Conservation (phyloP, 169 alveolate species). For the Plasmodium chabaudi region DNA sequence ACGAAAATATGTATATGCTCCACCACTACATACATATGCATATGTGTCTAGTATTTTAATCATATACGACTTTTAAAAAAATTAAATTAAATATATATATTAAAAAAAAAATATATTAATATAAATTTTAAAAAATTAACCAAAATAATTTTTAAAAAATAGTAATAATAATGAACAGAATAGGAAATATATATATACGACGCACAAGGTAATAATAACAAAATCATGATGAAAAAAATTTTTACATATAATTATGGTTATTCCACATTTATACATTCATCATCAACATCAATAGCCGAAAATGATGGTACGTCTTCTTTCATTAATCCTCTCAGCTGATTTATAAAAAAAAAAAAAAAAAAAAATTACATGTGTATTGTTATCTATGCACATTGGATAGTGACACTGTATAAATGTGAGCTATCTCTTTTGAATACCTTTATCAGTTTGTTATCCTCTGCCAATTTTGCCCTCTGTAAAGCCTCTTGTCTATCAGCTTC, state of each 20-base stretch:
- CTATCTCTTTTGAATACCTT: slow-evolving; percentile 10
- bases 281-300: slow-evolving; percentile 75
- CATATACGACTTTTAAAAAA: too few species aligned
- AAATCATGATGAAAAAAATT: neutral
- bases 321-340: slow-evolving; percentile 65
- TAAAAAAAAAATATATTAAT: neutral
- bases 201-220: neutral
- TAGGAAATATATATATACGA: neutral
- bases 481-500: slow-evolving; percentile 78
- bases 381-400: neutral
- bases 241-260: neutral
- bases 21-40: too few species aligned
- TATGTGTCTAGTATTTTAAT: too few species aligned
- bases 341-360: slow-evolving; percentile 15
- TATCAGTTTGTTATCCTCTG: slow-evolving; percentile 71
- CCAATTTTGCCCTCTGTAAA: slow-evolving; percentile 71
- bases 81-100: too few species aligned
- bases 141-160: slow-evolving; percentile 11
- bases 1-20: too few species aligned
- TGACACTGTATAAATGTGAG: neutral
- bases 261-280: slow-evolving; percentile 68
- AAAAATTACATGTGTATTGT: neutral
- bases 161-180: slow-evolving; percentile 1
- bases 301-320: slow-evolving; percentile 72
- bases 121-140: slow-evolving; percentile 9